Evolutionary conservation across 495 filamentous ascomycete species (phyloP).

Genomic region (Cryomyces minteri): DNA sequence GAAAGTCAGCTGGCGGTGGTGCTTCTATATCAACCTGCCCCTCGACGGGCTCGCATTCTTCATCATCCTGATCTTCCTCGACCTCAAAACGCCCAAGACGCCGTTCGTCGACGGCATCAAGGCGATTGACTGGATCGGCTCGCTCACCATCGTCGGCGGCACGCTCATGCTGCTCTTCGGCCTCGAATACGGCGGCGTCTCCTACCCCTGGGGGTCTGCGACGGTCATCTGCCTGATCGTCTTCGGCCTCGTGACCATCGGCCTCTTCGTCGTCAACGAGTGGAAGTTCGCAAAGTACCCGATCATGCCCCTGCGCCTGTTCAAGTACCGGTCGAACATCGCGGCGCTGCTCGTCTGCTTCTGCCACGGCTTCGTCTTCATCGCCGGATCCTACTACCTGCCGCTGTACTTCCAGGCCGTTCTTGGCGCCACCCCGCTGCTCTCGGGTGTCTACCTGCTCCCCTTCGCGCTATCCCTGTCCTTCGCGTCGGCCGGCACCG

Average conservation of each 20-base stretch:
- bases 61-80: constrained; percentile 50
- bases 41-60: constrained; percentile 51
- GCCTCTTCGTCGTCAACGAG: constrained; percentile 48
- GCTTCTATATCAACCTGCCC: constrained; percentile 53
- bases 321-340: constrained; percentile 38
- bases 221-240: constrained; percentile 63
- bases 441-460: constrained; percentile 64
- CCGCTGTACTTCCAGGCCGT: constrained; percentile 48
- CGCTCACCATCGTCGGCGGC: constrained; percentile 48
- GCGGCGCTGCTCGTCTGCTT: constrained; percentile 38
- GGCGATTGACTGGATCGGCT: constrained; percentile 59
- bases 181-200: constrained; percentile 58
- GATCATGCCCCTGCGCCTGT: constrained; percentile 56
- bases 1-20: constrained; percentile 39
- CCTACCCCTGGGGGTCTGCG: constrained; percentile 56
- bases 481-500: constrained; percentile 40
- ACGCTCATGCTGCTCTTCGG: constrained; percentile 72
- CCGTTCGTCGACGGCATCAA: constrained; percentile 49
- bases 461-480: constrained; percentile 57
- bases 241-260: constrained; percentile 46
- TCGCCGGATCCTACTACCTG: constrained; percentile 54
- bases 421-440: constrained; percentile 49
- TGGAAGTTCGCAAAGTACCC: constrained; percentile 57
- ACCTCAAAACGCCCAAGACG: constrained; percentile 60
- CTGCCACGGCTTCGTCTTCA: constrained; percentile 56